Evolutionary conservation across 306 rosid species (phyloP), one percentile per base, ranked within the genome.

Genomic region (Gastrolobium villosum): DNA sequence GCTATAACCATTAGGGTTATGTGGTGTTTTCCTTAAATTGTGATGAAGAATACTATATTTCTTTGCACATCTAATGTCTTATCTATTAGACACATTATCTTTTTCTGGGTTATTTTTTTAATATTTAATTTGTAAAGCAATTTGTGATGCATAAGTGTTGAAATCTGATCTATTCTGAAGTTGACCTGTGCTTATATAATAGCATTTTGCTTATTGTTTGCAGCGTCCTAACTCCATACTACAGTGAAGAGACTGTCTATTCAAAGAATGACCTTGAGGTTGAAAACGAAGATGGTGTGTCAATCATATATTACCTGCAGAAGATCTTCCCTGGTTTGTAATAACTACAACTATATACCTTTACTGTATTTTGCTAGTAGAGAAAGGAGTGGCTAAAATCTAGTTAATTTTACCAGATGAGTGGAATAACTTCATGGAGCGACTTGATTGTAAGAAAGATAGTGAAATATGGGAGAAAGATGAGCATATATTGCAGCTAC

Each of bases 171-270:
- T 63, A 35, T 79, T 75, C 65, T 14, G 66, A 72, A 78, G 65
- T 31, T 45, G n/a, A 78, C 30, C 9, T 11, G 74, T 9, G 70
- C 43, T 64, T 71, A 62, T 50, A 66, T 20, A 30, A 36, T 34
- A 66, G 34, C 45, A 76, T 56, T 75, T 83, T 70, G 56, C 75
- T 69, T 76, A 10, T 70, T 53, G 43, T 79, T 77, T 78, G 76
- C 88, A 95, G 99, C 75, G 96, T 95, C 83, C 67, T 95, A 85
- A 95, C 99, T 70, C 99, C 99, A 55, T 95, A 95, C 94, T 95
- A 95, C 46, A 91, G 97, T 79, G 99, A 95, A 83, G 99, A 95
- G 93, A 93, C 98, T 48, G 90, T 95, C 68, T 95, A 91, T 73
- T 95, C 99, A 15, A 93, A 93, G 88, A 75, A 83, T 74, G 99